phyloP scores from a whole-genome alignment of 495 filamentous ascomycete species.

The Podospora australis region DNA sequence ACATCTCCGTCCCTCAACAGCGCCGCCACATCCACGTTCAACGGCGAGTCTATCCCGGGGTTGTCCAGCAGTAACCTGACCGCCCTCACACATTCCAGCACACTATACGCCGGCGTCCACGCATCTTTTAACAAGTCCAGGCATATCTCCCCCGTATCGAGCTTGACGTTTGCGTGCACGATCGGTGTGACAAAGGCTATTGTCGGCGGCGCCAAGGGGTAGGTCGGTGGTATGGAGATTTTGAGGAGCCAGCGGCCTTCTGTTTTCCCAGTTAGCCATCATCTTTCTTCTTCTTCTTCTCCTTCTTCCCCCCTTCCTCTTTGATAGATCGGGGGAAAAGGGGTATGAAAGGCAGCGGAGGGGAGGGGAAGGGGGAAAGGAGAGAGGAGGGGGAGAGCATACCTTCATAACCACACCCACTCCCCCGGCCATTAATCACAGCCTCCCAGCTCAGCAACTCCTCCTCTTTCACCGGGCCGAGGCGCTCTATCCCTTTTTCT shows the following conservation, averaged over 20 bases:
- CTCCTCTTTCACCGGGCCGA: slow-evolving; percentile 62
- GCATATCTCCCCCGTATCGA: slow-evolving; percentile 85
- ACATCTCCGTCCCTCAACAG: slow-evolving; percentile 69
- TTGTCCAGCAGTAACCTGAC: slow-evolving; percentile 71
- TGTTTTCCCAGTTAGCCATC: too few species aligned
- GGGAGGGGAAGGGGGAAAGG: neutral
- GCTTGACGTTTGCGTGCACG: slow-evolving; percentile 79
- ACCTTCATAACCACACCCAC: slow-evolving; percentile 67
- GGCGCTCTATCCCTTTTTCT: slow-evolving; percentile 46
- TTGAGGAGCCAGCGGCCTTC: slow-evolving; percentile 78
- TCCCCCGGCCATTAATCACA: slow-evolving; percentile 62
- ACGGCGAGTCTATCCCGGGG: slow-evolving; percentile 73
- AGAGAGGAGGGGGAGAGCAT: slow-evolving; percentile 8
- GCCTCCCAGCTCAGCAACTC: slow-evolving; percentile 73
- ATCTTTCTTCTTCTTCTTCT: too few species aligned
- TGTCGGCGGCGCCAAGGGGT: slow-evolving; percentile 69
- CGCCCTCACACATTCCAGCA: slow-evolving; percentile 67
- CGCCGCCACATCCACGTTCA: slow-evolving; percentile 84
- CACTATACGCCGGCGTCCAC: slow-evolving; percentile 81
- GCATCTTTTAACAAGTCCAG: slow-evolving; percentile 74
- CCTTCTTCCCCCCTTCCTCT: too few species aligned
- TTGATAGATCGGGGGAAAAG: neutral
- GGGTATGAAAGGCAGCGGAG: neutral
- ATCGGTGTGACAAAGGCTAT: slow-evolving; percentile 75
- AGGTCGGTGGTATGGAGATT: slow-evolving; percentile 69